Percentiles rank a stretch among this genome's conserved stretches.
phyloP scores from a whole-genome alignment of 1,139 yeast species.

The Candida sp. region DNA sequence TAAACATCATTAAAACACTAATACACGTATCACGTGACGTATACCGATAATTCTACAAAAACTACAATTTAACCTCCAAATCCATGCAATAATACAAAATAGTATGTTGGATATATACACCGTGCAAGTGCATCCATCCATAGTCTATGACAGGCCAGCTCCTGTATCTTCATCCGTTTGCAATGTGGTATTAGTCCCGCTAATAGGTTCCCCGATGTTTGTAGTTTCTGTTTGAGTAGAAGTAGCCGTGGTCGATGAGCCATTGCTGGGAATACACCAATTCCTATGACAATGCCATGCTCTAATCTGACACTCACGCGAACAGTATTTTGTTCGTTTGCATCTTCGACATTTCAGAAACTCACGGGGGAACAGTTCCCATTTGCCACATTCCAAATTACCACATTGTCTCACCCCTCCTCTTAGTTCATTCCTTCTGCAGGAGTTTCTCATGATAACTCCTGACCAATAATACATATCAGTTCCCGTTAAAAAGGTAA shows the following conservation, averaged over 20 bases:
- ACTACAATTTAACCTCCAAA: neutral
- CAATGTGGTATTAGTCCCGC: slow-evolving; percentile 1
- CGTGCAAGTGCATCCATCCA: neutral
- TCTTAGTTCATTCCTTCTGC: slow-evolving; percentile 79
- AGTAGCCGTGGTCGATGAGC: slow-evolving; percentile 11
- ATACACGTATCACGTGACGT: too few species aligned
- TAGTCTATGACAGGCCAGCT: neutral
- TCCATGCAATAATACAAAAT: neutral
- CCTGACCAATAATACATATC: slow-evolving; percentile 98
- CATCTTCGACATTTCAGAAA: slow-evolving; percentile 95
- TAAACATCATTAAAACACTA: too few species aligned
- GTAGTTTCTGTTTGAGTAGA: neutral
- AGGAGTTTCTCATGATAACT: slow-evolving; percentile 92
- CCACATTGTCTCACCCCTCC: slow-evolving; percentile 98
- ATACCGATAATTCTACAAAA: too few species aligned
- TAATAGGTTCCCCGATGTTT: neutral
- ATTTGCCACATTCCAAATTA: slow-evolving; percentile 86
- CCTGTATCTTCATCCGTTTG: slow-evolving; percentile 2
- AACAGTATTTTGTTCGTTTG: slow-evolving; percentile 91
- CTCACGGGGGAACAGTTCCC: slow-evolving; percentile 90
- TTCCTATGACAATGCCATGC: slow-evolving; percentile 94
- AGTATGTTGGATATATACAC: neutral
- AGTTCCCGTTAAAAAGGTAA: slow-evolving; percentile 68
- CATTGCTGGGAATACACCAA: slow-evolving; percentile 74
- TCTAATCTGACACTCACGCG: slow-evolving; percentile 84